phyloP scores from a whole-genome alignment of 257 asterid genomes.

The Osmanthus fragrans region DNA sequence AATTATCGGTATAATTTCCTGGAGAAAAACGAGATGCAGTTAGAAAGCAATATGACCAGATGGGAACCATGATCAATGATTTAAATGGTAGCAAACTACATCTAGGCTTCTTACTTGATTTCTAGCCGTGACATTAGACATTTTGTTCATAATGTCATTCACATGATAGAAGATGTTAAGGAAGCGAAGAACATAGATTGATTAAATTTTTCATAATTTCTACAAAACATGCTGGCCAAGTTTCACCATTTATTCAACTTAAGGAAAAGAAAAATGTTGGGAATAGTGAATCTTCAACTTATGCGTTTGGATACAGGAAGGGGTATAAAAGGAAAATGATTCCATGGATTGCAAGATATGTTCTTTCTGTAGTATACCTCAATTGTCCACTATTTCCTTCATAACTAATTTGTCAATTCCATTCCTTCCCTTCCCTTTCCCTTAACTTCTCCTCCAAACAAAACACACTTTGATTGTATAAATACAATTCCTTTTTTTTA shows the following conservation, averaged over 20 bases:
- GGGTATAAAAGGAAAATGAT: not conserved
- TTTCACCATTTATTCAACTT: too few relatives aligned
- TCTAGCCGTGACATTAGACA: not conserved
- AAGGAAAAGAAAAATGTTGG: too few relatives aligned
- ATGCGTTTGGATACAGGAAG: not conserved
- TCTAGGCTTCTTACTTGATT: not conserved
- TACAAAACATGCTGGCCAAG: too few relatives aligned
- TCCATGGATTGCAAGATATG: not conserved
- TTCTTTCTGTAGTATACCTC: not conserved
- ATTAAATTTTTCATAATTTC: too few relatives aligned
- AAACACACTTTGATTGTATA: too few relatives aligned
- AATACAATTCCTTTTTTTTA: too few relatives aligned
- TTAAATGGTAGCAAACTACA: not conserved
- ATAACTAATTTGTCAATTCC: too few relatives aligned
- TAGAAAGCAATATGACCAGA: not conserved
- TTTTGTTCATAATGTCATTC: not conserved
- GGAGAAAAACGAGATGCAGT: conserved; percentile 15
- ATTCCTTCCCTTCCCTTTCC: too few relatives aligned
- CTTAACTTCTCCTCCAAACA: too few relatives aligned
- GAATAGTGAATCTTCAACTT: not conserved
- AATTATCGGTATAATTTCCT: conserved; percentile 73
- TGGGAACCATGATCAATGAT: not conserved
- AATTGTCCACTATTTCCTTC: not conserved
- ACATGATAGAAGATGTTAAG: not conserved
- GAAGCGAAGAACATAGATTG: too few relatives aligned